Conservation (phyloP, 1,284 basidiomycete genomes). For the Ceratobasidium sp. region DNA sequence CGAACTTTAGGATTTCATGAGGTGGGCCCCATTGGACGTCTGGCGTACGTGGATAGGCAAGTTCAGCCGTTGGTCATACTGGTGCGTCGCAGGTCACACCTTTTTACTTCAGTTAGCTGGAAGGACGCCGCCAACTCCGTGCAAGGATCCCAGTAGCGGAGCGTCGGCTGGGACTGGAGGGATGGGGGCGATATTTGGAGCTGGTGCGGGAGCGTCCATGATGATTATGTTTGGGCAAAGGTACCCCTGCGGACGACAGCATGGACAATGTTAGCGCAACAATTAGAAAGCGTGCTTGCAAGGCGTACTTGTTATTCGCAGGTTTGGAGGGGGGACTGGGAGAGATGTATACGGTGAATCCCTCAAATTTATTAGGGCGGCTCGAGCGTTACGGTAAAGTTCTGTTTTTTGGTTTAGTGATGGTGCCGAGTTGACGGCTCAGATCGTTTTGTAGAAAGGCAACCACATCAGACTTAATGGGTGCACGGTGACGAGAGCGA, state of each 20-base stretch:
- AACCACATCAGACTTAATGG: too few relatives aligned
- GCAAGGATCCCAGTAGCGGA: slow-evolving; percentile 1
- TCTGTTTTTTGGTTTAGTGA: too few relatives aligned
- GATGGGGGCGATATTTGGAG: neutral
- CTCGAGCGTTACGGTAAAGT: too few relatives aligned
- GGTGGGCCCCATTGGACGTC: neutral
- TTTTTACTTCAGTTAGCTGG: neutral
- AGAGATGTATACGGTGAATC: too few relatives aligned
- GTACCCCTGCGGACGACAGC: neutral
- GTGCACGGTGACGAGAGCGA: too few relatives aligned
- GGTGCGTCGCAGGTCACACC: neutral
- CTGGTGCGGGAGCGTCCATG: neutral
- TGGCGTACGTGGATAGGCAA: neutral
- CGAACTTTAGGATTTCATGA: neutral
- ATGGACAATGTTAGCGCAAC: neutral
- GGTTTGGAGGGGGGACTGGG: too few relatives aligned
- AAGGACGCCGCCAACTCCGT: neutral
- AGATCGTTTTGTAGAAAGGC: too few relatives aligned
- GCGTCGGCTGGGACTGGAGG: neutral
- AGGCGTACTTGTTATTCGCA: neutral
- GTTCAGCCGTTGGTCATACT: neutral
- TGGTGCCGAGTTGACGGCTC: too few relatives aligned
- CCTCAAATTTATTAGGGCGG: too few relatives aligned
- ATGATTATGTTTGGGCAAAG: neutral
- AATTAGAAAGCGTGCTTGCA: neutral